These are phyloP conservation scores for Rubus parviflorus DNA, from an alignment of 306 rosid genomes.

Conservation along the genomic window DNA sequence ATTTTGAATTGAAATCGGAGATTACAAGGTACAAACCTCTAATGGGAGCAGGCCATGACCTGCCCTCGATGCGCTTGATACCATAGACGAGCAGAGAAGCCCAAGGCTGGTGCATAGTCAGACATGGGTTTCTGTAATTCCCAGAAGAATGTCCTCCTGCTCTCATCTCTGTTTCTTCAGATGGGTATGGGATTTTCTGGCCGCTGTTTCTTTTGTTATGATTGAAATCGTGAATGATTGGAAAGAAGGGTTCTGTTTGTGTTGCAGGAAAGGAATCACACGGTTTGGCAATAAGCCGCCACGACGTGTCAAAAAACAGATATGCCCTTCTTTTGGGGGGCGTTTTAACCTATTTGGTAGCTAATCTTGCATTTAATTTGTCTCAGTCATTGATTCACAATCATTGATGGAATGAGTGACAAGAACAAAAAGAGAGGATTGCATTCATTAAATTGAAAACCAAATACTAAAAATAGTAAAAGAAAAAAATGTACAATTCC, in stretches of 20 bases:
- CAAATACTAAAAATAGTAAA: neutral
- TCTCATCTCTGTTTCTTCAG: conserved; percentile 30
- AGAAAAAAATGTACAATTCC: too few species aligned
- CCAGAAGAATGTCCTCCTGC: conserved; percentile 32
- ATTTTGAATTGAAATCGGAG: neutral
- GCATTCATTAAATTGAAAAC: neutral
- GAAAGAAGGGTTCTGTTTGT: neutral
- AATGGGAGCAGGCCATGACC: conserved; percentile 89
- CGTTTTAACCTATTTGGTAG: neutral
- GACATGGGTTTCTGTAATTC: conserved; percentile 73
- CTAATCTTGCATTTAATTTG: neutral
- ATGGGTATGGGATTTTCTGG: neutral
- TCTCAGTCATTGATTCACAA: too few species aligned
- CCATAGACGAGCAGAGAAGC: conserved; percentile 91
- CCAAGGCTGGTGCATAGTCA: conserved; percentile 98
- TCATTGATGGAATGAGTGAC: neutral
- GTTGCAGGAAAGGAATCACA: neutral
- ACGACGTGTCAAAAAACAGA: neutral
- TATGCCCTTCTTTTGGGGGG: neutral
- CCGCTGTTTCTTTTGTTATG: conserved; percentile 3
- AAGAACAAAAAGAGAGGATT: neutral
- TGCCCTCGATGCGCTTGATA: conserved; percentile 87
- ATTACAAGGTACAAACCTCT: conserved; percentile 47
- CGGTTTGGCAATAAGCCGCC: neutral
- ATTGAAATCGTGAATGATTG: neutral